Evolutionary conservation across 2,329 filamentous ascomycete species (phyloP).

Genomic region (Pleomassaria siparia): DNA sequence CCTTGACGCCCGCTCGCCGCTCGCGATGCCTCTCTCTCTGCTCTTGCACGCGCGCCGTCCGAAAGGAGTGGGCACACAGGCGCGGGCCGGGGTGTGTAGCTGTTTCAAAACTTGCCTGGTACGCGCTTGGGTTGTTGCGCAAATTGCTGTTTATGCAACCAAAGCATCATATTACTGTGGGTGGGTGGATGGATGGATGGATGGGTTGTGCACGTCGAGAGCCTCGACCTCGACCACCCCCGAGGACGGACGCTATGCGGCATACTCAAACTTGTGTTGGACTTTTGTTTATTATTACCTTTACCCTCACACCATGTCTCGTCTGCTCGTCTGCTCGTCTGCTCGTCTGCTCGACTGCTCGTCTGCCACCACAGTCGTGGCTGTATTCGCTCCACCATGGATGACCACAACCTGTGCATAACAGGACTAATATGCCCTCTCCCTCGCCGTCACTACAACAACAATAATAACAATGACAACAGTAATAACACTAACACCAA

Average conservation of each 20-base stretch:
- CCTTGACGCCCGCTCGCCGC: not conserved
- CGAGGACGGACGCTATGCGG: not conserved
- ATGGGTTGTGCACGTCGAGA: no score
- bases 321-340: no score
- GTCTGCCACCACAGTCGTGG: not conserved
- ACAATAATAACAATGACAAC: not conserved
- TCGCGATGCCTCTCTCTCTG: not conserved
- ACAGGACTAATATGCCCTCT: no score
- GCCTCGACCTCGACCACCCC: not conserved
- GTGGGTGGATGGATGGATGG: no score
- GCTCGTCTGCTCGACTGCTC: not conserved
- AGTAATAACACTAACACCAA: conserved; percentile 5
- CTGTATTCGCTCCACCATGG: not conserved
- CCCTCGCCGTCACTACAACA: conserved; percentile 2
- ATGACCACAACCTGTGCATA: no score
- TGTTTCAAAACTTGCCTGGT: conserved; percentile 29
- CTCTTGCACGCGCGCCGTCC: not conserved
- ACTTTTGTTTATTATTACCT: not conserved
- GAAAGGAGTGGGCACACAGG: conserved; percentile 3
- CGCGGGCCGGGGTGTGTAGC: conserved; percentile 6
- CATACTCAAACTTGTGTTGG: no score
- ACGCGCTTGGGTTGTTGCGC: conserved; percentile 19
- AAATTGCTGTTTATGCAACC: conserved; percentile 35
- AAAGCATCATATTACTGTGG: no score
- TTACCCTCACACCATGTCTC: not conserved